Percentiles rank a stretch among this genome's conserved stretches.
phyloP scores from a whole-genome alignment of 164 flowering plant genomes.

The Kalanchoe fedtschenkoi region DNA sequence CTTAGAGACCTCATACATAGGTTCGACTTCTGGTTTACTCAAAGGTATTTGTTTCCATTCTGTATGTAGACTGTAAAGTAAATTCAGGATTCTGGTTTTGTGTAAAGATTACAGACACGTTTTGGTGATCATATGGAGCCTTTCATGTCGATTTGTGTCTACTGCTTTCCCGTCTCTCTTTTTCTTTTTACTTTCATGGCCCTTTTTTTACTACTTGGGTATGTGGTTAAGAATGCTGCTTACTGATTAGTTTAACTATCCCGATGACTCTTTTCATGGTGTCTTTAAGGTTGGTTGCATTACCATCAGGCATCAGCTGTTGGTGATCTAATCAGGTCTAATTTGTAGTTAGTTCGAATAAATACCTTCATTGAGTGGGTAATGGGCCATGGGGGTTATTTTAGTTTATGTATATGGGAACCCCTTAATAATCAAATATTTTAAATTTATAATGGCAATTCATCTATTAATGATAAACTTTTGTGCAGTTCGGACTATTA shows the following conservation, averaged over 20 bases:
- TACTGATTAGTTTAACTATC: neutral
- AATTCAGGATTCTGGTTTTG: neutral
- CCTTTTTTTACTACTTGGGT: neutral
- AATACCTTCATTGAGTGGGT: neutral
- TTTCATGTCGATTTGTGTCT: too few species aligned
- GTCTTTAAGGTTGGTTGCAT: too few species aligned
- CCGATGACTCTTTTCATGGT: neutral
- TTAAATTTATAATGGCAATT: neutral
- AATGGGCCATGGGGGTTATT: neutral
- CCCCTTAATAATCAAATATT: neutral
- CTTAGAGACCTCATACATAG: slow-evolving; percentile 21
- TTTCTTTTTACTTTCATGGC: neutral
- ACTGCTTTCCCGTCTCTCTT: neutral
- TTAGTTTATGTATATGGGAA: neutral
- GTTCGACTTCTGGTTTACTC: slow-evolving; percentile 8
- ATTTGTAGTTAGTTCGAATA: too few species aligned
- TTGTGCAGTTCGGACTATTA: neutral
- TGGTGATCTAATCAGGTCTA: too few species aligned
- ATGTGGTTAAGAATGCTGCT: neutral
- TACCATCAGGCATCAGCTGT: too few species aligned
- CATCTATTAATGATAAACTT: neutral
- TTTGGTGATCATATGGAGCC: neutral
- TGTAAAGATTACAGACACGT: neutral
- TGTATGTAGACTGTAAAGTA: neutral
- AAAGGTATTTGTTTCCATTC: neutral